Evolutionary conservation across 768 basidiomycete species (phyloP).

Genomic region (Hygrocybe punicea): DNA sequence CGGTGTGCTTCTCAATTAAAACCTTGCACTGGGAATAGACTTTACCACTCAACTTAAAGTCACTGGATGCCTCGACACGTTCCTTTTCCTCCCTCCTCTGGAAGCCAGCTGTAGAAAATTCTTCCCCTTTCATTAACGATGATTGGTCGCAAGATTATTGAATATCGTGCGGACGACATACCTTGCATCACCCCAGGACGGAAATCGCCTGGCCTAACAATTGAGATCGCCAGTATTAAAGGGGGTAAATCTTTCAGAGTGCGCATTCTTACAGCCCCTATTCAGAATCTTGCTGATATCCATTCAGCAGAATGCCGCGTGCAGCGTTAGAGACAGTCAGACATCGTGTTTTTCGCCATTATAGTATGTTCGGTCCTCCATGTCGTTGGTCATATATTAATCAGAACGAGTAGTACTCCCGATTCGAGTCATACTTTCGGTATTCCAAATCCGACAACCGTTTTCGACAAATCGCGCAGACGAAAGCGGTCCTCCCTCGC

Average conservation of each 20-base stretch:
- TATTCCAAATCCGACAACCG: not conserved
- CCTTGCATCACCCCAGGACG: not conserved
- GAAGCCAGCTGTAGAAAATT: not conserved
- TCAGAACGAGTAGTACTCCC: not conserved
- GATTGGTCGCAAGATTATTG: constrained; percentile 6
- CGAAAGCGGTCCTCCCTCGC: constrained; percentile 44
- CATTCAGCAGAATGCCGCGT: not conserved
- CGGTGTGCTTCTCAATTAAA: no score
- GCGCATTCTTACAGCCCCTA: not conserved
- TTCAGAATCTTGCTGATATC: not conserved
- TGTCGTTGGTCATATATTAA: not conserved
- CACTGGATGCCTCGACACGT: not conserved
- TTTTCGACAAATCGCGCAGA: constrained; percentile 17
- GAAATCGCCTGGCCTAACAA: not conserved
- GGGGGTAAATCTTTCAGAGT: not conserved
- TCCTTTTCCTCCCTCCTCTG: not conserved
- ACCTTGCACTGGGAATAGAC: no score
- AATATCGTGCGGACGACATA: not conserved
- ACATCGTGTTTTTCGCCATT: not conserved
- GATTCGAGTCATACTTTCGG: constrained; percentile 4
- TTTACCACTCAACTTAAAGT: no score
- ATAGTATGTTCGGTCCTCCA: not conserved
- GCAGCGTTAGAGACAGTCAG: not conserved
- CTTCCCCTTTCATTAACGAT: not conserved
- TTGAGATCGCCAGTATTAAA: not conserved